Evolutionary conservation across 2,329 filamentous ascomycete species (phyloP).

Genomic region (Microdochium trichocladiopsis): DNA sequence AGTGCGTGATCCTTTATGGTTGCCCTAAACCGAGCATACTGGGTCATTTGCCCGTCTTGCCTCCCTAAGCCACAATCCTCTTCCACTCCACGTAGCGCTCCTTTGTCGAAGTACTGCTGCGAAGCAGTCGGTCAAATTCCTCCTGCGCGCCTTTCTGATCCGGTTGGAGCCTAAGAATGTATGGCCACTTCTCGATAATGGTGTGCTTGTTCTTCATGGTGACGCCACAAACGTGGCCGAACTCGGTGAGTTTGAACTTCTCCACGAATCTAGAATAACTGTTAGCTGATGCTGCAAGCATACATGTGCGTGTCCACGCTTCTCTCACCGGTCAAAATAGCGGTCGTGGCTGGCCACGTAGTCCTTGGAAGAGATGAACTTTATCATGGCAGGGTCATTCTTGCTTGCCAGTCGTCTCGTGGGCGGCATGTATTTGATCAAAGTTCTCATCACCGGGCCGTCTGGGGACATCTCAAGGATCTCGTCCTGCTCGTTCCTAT

Average conservation of each 20-base stretch:
- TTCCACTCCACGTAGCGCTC: conserved; percentile 26
- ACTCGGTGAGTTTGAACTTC: conserved; percentile 2
- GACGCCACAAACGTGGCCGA: conserved; percentile 3
- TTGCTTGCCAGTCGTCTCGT: neutral
- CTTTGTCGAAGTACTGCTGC: conserved; percentile 3
- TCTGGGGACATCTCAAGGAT: neutral
- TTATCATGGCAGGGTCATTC: neutral
- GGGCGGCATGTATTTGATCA: neutral
- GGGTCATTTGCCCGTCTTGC: neutral
- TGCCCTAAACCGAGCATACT: neutral
- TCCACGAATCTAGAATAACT: conserved; percentile 6
- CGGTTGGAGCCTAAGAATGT: conserved; percentile 12
- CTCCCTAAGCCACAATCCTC: conserved; percentile 3
- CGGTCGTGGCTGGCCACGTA: conserved; percentile 1
- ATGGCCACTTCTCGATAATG: conserved; percentile 25
- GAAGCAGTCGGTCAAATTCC: conserved; percentile 20
- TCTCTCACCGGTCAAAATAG: conserved; percentile 8
- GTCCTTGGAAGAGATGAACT: conserved; percentile 1
- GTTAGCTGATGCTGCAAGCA: conserved; percentile 2
- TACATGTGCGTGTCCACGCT: neutral
- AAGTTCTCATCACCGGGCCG: neutral
- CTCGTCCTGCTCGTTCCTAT: neutral
- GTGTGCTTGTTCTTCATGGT: conserved; percentile 18
- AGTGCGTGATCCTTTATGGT: neutral
- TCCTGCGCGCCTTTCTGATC: conserved; percentile 14